Evolutionary conservation across 2,329 filamentous ascomycete genomes (phyloP), one percentile per base, ranked within the genome.

Genomic region (Epichloe typhina): DNA sequence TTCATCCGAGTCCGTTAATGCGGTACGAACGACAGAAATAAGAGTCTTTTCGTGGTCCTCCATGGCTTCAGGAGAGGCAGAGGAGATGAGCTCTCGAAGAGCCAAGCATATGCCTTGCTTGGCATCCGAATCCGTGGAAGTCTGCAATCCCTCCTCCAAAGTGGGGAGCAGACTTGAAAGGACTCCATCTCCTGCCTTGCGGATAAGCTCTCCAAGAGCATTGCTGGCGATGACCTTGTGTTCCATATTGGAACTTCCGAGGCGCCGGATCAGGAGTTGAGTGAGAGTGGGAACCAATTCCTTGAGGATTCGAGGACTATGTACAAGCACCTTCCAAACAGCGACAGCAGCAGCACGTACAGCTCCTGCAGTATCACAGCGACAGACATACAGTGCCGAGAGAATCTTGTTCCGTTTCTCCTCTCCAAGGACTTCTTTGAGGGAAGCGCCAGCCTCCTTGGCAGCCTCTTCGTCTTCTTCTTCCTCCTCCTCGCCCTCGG

Each of bases 171-270:
- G 72, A 42, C 82, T 94, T 23, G 89, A 81, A 55, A 98, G 75
- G 52, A 98, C 90, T 51, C 88, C 86, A 66, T 98, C 93, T 54
- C 94, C 93, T 61, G 93, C 91, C 69, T 95, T 96, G 61, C 93
- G 84, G 62, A 98, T 97, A 57, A 98, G 81, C 66, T 98, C 93
- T 62, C 93, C 93, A 51, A 98, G 77, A 46, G 93, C 89, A 66
- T 97, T 97, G 66, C 91, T 91, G 57, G 94, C 93, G 73, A 98
- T 98, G 59, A 95, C 86, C 73, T 96, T 97, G 68, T 98, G 93
- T 67, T 98, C 93, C 84, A 95, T 90, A 63, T 96, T 97, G 44
- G 90, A 86, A 66, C 90, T 97, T 55, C 89, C 93, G 58, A 98
- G 79, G 46, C 93, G 86, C 53, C 88, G 83, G 64, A 98, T 97